phyloP scores from a whole-genome alignment of 2,329 filamentous ascomycete genomes.

The Colletotrichum sp. region DNA sequence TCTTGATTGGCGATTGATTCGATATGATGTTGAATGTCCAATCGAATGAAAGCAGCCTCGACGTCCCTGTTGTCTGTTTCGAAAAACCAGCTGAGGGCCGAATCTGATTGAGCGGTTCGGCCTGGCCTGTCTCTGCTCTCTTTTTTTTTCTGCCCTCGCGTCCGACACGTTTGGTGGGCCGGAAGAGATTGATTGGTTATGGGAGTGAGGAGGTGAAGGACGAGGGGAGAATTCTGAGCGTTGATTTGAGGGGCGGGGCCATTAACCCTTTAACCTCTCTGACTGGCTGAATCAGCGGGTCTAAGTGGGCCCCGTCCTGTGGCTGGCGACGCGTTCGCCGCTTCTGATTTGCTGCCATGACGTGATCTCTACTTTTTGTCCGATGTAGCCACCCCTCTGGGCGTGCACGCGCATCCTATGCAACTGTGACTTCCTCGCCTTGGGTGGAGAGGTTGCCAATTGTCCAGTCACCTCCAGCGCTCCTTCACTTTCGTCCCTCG shows the following conservation, averaged over 20 bases:
- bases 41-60: constrained; percentile 10
- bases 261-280: constrained; percentile 48
- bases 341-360: constrained; percentile 24
- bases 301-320: constrained; percentile 35
- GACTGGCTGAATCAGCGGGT: constrained; percentile 55
- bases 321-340: neutral
- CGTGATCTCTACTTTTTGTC: constrained; percentile 11
- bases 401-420: neutral
- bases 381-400: neutral
- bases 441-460: neutral
- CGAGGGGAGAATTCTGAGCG: constrained; percentile 50
- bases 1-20: constrained; percentile 16
- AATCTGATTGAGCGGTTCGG: constrained; percentile 34
- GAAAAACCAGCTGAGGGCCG: constrained; percentile 17
- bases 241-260: constrained; percentile 57
- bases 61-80: constrained; percentile 16
- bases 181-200: constrained; percentile 54
- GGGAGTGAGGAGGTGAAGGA: constrained; percentile 45
- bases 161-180: constrained; percentile 37
- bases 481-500: neutral
- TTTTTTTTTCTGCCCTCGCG: constrained; percentile 22
- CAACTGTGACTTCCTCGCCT: neutral
- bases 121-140: constrained; percentile 15
- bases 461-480: neutral
- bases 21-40: constrained; percentile 5